phyloP scores from a whole-genome alignment of 306 rosid species.

The Malus sieversii region DNA sequence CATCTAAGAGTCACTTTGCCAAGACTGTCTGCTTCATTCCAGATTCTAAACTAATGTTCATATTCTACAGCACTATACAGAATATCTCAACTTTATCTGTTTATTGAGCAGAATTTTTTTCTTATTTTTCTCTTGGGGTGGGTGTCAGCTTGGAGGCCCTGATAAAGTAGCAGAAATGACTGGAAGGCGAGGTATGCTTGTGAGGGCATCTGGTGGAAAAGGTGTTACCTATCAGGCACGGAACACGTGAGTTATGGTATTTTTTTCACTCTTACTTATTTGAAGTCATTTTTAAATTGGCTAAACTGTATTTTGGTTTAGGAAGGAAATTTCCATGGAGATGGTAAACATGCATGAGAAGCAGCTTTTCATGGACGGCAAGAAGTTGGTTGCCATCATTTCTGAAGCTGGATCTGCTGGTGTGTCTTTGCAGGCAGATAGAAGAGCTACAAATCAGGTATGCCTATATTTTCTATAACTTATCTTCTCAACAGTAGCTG shows the following conservation, averaged over 20 bases:
- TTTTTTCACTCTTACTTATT: background rate
- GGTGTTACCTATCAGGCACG: constrained; percentile 98
- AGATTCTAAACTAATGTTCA: background rate
- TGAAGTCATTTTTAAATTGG: background rate
- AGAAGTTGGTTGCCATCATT: constrained; percentile 84
- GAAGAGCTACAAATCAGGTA: constrained; percentile 88
- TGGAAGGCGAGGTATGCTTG: constrained; percentile 99
- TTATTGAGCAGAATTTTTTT: constrained; percentile 3
- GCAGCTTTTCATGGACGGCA: constrained; percentile 96
- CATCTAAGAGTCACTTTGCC: background rate
- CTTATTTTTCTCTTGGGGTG: background rate
- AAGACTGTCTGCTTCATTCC: background rate
- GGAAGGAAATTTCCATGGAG: constrained; percentile 94
- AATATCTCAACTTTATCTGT: background rate
- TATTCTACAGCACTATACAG: background rate
- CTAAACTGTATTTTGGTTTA: constrained; percentile 23
- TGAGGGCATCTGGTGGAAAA: constrained; percentile 83
- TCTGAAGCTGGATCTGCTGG: constrained; percentile 99
- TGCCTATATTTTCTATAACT: constrained; percentile 13
- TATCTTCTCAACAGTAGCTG: background rate
- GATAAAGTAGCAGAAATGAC: constrained; percentile 95
- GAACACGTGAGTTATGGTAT: constrained; percentile 67
- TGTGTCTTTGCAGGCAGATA: constrained; percentile 96
- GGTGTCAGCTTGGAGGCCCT: constrained; percentile 86
- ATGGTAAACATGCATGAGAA: constrained; percentile 99